Evolutionary conservation across 139 green algal species (phyloP), one percentile per base, ranked within the genome.

Genomic region (Zygnema cylindricum): DNA sequence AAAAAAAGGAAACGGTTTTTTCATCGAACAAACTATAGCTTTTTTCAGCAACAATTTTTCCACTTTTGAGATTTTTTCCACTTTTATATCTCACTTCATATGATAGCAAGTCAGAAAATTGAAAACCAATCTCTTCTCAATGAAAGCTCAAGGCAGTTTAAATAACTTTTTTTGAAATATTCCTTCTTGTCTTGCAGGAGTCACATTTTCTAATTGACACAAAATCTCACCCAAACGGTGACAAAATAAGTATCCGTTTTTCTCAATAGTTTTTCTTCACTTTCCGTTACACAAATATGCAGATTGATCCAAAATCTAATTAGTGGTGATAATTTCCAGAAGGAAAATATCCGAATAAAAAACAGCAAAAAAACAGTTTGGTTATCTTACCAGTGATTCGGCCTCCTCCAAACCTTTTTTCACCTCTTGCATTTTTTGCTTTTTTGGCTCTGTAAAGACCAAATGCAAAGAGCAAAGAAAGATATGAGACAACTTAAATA

Each of bases 341-440:
- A n/a, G n/a, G n/a, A n/a, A n/a, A n/a, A n/a, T n/a, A n/a, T 73
- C 57, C 30, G 25, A 73, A 25, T 73, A 35, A 30, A 73, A 25
- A 73, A 30, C 57, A 25, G 25, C 30, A 73, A 73, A 73, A 30
- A 73, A 35, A 81, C 16, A 38, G 42, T 1, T 0, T 43, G 49
- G 33, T 0, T 21, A 55, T 0, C 35, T 69, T 1, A 73, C 95
- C 69, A 98, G 93, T 43, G 95, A 94, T 2, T 98, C 96, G 43
- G 95, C 95, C 57, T 98, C 93, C 57, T 81, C 91, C 25, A 98
- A 84, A 25, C 97, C 95, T 35, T 69, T 84, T 38, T 98, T 95
- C n/a, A 97, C 89, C 76, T 98, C 94, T 36, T 92, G 73, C 16
- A 93, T 43, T 55, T 95, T 96, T 23, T 86, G 86, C 21, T 93